phyloP scores from a whole-genome alignment of 108 stramenopile species.

The Nannochloropsis oceanica region DNA sequence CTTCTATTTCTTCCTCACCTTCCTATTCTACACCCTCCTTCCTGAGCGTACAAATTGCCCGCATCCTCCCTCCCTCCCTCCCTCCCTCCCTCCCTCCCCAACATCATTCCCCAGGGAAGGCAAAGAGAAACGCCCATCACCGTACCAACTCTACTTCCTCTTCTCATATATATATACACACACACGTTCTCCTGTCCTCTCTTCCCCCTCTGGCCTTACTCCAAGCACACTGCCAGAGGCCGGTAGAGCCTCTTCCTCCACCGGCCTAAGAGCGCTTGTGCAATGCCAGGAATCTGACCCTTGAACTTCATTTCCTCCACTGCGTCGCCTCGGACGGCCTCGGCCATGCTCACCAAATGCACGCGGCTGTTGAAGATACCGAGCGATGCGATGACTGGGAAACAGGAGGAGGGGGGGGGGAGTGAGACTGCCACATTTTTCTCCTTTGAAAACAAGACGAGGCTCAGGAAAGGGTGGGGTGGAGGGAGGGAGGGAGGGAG shows the following conservation, averaged over 20 bases:
- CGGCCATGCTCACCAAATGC: neutral
- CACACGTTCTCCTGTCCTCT: neutral
- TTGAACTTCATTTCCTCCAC: neutral
- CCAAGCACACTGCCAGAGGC: neutral
- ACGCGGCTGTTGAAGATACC: neutral
- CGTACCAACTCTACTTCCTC: too few relatives aligned
- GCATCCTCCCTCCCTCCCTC: neutral
- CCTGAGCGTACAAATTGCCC: neutral
- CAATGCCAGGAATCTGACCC: neutral
- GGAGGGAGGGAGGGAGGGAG: too few relatives aligned
- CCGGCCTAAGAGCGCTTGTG: neutral
- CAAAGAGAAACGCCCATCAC: too few relatives aligned
- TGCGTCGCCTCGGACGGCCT: neutral
- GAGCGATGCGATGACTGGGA: neutral
- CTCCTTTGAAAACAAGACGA: too few relatives aligned
- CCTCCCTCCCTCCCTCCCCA: neutral
- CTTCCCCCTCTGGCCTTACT: neutral
- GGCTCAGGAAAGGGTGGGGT: too few relatives aligned
- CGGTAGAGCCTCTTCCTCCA: neutral
- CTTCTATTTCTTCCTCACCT: neutral
- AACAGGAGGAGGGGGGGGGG: too few relatives aligned
- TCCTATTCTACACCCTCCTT: neutral
- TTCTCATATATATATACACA: too few relatives aligned
- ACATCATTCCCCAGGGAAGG: neutral
- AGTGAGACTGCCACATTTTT: too few relatives aligned